These are phyloP conservation scores for Pneumocystis sp. DNA, from an alignment of 1,139 yeast species.

Conservation along the genomic window DNA sequence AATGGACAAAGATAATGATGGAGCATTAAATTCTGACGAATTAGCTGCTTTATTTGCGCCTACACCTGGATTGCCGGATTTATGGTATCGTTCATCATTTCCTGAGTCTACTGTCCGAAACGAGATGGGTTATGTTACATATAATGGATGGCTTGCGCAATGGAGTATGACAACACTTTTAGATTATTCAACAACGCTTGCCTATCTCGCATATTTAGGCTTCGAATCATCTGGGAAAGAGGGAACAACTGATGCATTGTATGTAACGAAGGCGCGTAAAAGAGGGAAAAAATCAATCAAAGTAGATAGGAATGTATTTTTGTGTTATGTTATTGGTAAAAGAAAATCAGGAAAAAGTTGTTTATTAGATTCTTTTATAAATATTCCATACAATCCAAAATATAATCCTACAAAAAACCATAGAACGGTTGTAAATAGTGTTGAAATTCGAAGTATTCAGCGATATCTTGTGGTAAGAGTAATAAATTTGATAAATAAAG, in stretches of 20 bases:
- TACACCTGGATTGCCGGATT: conserved; percentile 79
- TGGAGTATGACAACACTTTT: conserved; percentile 93
- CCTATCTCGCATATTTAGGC: conserved; percentile 78
- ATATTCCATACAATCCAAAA: conserved; percentile 27
- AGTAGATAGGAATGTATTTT: conserved; percentile 75
- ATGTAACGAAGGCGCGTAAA: conserved; percentile 69
- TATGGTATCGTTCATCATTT: conserved; percentile 75
- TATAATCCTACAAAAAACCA: conserved; percentile 36
- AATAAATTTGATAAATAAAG: not conserved
- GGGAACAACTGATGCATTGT: conserved; percentile 44
- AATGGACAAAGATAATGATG: conserved; percentile 89
- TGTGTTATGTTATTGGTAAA: conserved; percentile 76
- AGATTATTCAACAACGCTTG: conserved; percentile 69
- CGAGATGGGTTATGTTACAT: conserved; percentile 73
- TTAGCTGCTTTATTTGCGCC: conserved; percentile 56
- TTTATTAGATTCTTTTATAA: conserved; percentile 46
- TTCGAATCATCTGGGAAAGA: conserved; percentile 34
- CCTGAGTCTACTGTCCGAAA: conserved; percentile 80
- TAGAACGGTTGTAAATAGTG: conserved; percentile 72
- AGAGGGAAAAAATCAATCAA: conserved; percentile 27
- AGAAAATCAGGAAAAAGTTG: conserved; percentile 55
- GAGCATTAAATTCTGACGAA: conserved; percentile 70
- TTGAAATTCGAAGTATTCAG: conserved; percentile 88
- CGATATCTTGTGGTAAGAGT: conserved; percentile 56
- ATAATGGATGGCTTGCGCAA: conserved; percentile 97